Evolutionary conservation across 2,329 filamentous ascomycete genomes (phyloP), one percentile per base, ranked within the genome.

Genomic region (Colletotrichum sp.): DNA sequence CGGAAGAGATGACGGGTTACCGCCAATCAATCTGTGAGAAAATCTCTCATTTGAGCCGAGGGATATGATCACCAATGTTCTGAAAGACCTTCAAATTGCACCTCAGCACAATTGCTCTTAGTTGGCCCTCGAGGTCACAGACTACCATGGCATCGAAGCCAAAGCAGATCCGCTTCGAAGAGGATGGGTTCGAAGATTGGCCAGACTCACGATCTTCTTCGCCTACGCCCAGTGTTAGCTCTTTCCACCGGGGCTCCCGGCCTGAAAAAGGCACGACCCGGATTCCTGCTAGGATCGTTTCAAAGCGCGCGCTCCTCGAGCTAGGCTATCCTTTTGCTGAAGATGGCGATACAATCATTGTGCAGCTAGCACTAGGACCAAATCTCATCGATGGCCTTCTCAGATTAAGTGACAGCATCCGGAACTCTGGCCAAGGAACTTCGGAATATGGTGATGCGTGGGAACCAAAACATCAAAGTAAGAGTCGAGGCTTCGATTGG

Each of bases 341-440:
- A 86, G 95, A 98, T 89, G 95, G 94, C 48, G 93, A 94, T 78
- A 94, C 93, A 26, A 92, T 97, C 79, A 91, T 98, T 67, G 92
- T 98, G 38, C 92, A 94, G 79, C 93, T 94, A 81, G 96, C 96
- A 12, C 89, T 98, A 8, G 94, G 95, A 13, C 96, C 97, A 80
- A 92, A 96, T 21, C 95, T 98, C 80, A 98, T 98, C 78, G 95
- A 98, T 79, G 94, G 97, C 80, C 89, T 98, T 61, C 94, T 98
- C 79, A 93, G 92, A 80, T 88, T 95, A 66, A 97, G 95, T 83
- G 94, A 96, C 21, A 43, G 28, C n/a, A 65, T 65, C 15, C 60
- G 68, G 13, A 56, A 32, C 8, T 58, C 16, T 16, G 69, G 64
- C 6, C 21, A 56, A 55, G 69, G 18, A 21, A 15, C 18, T 64